Percentiles rank a stretch among this genome's conserved stretches.
phyloP scores from a whole-genome alignment of 176 grass and related monocot species.

The Tillandsia leiboldiana region DNA sequence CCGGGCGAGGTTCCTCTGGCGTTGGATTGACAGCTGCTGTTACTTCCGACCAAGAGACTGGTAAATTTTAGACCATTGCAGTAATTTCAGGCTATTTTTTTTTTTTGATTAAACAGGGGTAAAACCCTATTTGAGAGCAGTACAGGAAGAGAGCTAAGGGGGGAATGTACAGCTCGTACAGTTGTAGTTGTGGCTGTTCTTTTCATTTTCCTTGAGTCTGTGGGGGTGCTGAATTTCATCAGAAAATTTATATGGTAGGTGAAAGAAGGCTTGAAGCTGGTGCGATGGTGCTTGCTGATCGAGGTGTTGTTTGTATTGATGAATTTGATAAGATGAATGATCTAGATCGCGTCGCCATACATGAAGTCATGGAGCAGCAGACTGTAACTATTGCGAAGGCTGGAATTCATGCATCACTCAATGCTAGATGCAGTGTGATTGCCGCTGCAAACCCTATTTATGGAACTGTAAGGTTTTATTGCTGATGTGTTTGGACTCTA shows the following conservation, averaged over 20 bases:
- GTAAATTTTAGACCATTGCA: conserved; percentile 23
- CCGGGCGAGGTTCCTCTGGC: conserved; percentile 92
- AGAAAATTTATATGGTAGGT: conserved; percentile 32
- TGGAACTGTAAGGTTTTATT: conserved; percentile 58
- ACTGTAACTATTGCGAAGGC: conserved; percentile 98
- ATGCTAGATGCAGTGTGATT: conserved; percentile 96
- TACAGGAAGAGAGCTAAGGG: no score
- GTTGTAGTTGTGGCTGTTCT: no score
- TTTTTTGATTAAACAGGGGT: no score
- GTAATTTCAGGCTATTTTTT: not conserved
- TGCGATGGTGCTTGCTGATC: conserved; percentile 98
- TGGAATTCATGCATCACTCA: conserved; percentile 92
- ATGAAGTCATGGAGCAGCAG: conserved; percentile 99
- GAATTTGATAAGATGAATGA: conserved; percentile 99
- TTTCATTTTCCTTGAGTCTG: no score
- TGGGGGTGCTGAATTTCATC: not conserved
- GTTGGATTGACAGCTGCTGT: conserved; percentile 96
- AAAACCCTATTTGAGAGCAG: no score
- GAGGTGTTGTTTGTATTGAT: conserved; percentile 92
- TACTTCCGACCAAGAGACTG: conserved; percentile 94
- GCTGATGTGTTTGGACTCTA: not conserved
- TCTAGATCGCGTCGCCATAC: conserved; percentile 92
- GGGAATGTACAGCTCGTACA: no score
- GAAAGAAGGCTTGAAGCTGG: conserved; percentile 98
- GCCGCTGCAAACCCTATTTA: conserved; percentile 99